Conservation (phyloP, 2,329 filamentous ascomycete genomes). For the Cordyceps tenuipes region DNA sequence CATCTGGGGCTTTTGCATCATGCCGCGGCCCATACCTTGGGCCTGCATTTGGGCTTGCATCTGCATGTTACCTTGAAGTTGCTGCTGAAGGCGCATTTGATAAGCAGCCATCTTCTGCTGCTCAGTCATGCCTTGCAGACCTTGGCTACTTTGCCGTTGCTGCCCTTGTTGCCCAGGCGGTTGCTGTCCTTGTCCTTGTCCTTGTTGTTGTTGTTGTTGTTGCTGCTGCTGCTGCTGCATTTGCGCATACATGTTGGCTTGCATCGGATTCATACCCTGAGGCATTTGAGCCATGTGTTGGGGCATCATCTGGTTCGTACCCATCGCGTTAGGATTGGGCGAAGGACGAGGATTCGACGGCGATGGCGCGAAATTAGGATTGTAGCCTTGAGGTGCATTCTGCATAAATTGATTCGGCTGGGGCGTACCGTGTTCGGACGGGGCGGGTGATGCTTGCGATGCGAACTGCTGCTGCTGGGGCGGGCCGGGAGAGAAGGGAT, state of each 20-base stretch:
- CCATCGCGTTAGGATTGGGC: conserved; percentile 45
- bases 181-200: conserved; percentile 62
- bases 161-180: conserved; percentile 42
- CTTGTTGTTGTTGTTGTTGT: conserved; percentile 35
- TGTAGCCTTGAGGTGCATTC: conserved; percentile 49
- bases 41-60: conserved; percentile 45
- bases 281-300: conserved; percentile 44
- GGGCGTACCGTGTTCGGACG: conserved; percentile 68
- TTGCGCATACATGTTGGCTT: conserved; percentile 27
- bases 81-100: conserved; percentile 75
- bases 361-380: conserved; percentile 49
- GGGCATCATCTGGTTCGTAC: conserved; percentile 44
- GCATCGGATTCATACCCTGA: conserved; percentile 23
- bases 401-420: conserved; percentile 65
- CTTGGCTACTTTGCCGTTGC: conserved; percentile 22
- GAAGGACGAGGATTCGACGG: conserved; percentile 49
- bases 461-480: conserved; percentile 61
- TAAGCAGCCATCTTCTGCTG: conserved; percentile 70
- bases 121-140: conserved; percentile 37
- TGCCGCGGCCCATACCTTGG: conserved; percentile 36
- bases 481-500: conserved; percentile 69
- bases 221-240: conserved; percentile 33
- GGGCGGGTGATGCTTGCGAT: conserved; percentile 64
- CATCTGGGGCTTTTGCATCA: conserved; percentile 46
- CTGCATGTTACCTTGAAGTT: conserved; percentile 52